Evolutionary conservation across 2,329 filamentous ascomycete genomes (phyloP), one percentile per base, ranked within the genome.

Genomic region (Claviceps capensis): DNA sequence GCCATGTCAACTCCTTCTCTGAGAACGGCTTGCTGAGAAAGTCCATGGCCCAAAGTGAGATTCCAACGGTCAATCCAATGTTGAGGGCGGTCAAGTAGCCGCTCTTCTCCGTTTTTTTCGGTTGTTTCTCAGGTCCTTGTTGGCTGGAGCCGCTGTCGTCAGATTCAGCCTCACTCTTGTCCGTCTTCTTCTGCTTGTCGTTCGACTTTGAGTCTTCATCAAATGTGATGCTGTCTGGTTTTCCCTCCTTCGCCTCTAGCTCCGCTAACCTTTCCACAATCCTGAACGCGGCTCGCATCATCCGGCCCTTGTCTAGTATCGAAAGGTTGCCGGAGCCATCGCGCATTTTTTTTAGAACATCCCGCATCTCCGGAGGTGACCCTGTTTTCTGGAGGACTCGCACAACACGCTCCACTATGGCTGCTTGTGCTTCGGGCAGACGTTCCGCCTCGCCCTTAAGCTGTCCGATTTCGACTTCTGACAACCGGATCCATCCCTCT

Each of bases 1-100:
- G 90, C 88, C 89, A 98, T 52, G 93, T 97, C 54, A 98, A 96
- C 65, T 98, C 91, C 62, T 70, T 69, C 57, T 75, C 71, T 4
- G 69, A 68, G 56, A 73, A 70, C 26, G 72, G 58, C 56, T 69
- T 69, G 58, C 64, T 63, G 49, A 70, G 58, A 8, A 62, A 60
- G 36, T 69, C 70, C 7, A 77, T 60, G 44, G 71, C 70, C 57
- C 70, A 75, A 7, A 71, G 67, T 26, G 88, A 76, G 52, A 91
- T 70, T 54, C 72, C 74, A 30, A 71, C 70, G 9, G 71, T 58
- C 17, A 67, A 55, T 52, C 60, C 62, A 36, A 66, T 67, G 50
- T 69, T 67, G 2, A 69, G 52, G 19, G 61, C 61, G 47, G 68
- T 66, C 44, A 62, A 54, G 65, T 64, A 66, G 16, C 62, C 58